Percentiles rank a stretch among this genome's conserved stretches.
phyloP scores from a whole-genome alignment of 345 rosid genomes.

The Brassica napus region Da-Ae NC_063442.1:40495501-40496000 shows the following conservation, averaged over 20 bases:
- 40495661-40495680: background rate
- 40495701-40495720: constrained; percentile 16
- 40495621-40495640: background rate
- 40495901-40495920: background rate
- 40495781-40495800: no score
- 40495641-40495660: background rate
- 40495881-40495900: background rate
- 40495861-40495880: background rate
- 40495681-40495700: constrained; percentile 13
- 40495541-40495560: constrained; percentile 27
- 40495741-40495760: background rate
- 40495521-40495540: constrained; percentile 15
- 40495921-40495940: background rate
- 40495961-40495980: background rate
- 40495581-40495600: constrained; percentile 26
- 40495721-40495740: constrained; percentile 17
- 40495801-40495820: background rate
- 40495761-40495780: no score
- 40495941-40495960: background rate
- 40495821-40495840: background rate
- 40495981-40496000: no score
- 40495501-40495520: constrained; percentile 22
- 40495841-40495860: no score
- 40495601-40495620: background rate
- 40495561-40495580: constrained; percentile 35